Conservation (phyloP, 2,329 filamentous ascomycete species). For the Claviceps pazoutovae region DNA sequence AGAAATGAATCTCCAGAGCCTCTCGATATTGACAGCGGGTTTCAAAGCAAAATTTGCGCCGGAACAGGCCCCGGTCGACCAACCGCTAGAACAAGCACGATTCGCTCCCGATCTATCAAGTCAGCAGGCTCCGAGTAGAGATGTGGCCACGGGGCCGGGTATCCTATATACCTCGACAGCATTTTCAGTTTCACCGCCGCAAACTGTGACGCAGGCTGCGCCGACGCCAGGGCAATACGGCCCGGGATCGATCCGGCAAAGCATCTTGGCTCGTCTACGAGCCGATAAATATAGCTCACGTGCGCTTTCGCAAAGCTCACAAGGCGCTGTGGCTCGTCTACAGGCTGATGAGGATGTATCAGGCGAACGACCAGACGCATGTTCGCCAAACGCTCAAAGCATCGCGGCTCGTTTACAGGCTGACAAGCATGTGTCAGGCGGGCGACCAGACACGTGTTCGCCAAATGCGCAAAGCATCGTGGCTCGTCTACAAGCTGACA, state of each 20-base stretch:
- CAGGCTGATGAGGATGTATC: too few relatives aligned
- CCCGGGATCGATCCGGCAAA: conserved; percentile 2
- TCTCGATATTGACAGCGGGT: background rate
- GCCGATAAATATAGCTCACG: background rate
- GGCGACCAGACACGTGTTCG: background rate
- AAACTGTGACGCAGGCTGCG: background rate
- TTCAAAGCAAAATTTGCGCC: too few relatives aligned
- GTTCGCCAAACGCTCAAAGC: too few relatives aligned
- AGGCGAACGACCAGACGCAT: too few relatives aligned
- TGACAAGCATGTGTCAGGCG: background rate
- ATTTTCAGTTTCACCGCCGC: background rate
- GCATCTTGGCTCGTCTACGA: conserved; percentile 3
- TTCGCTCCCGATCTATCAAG: background rate
- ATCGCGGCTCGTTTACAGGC: too few relatives aligned
- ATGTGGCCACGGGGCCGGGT: background rate
- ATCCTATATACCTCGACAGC: background rate
- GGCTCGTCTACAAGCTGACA: too few relatives aligned
- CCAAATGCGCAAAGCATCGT: background rate
- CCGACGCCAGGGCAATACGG: background rate
- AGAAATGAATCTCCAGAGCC: background rate
- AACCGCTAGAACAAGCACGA: background rate
- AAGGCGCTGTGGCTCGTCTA: background rate
- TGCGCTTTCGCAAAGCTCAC: background rate
- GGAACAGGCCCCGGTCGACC: too few relatives aligned
- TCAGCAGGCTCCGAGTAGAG: background rate